Evolutionary conservation across 805 yeast genomes (phyloP).

Genomic region (Suhomyces sp.): DNA sequence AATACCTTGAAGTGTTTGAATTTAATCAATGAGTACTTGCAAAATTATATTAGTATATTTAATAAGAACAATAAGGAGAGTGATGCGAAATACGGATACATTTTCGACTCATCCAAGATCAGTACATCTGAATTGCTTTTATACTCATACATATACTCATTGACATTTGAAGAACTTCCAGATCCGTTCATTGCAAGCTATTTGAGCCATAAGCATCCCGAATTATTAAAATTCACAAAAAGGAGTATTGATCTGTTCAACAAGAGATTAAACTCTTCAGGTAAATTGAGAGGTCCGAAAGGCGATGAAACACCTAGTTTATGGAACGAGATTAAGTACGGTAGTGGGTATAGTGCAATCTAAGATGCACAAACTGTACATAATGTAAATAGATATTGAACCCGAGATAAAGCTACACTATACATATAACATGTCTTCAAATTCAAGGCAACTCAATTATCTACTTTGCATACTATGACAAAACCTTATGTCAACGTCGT

Average conservation of each 20-base stretch:
- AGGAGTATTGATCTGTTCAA: constrained; percentile 11
- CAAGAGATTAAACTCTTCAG: constrained; percentile 7
- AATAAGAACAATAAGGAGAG: constrained; percentile 14
- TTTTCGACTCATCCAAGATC: constrained; percentile 10
- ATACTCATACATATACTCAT: constrained; percentile 36
- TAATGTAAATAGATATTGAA: no score
- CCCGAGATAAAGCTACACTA: no score
- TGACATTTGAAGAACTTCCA: constrained; percentile 35
- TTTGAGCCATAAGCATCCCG: constrained; percentile 30
- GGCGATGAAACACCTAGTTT: constrained; percentile 35
- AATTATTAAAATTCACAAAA: constrained; percentile 19
- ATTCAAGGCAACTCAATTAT: no score
- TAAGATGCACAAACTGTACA: no score
- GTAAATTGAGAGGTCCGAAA: constrained; percentile 21
- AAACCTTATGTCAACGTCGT: no score
- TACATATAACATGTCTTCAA: no score
- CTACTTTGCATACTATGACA: no score
- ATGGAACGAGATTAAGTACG: constrained; percentile 31
- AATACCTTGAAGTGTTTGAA: constrained; percentile 33
- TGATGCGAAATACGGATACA: constrained; percentile 15
- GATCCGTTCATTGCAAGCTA: constrained; percentile 40
- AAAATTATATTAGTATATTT: constrained; percentile 16
- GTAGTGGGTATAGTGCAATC: no score
- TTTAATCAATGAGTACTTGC: constrained; percentile 22
- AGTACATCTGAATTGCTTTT: constrained; percentile 39